Conservation (phyloP, 1,284 basidiomycete species). For the Microstroma glucosiphilum region DNA sequence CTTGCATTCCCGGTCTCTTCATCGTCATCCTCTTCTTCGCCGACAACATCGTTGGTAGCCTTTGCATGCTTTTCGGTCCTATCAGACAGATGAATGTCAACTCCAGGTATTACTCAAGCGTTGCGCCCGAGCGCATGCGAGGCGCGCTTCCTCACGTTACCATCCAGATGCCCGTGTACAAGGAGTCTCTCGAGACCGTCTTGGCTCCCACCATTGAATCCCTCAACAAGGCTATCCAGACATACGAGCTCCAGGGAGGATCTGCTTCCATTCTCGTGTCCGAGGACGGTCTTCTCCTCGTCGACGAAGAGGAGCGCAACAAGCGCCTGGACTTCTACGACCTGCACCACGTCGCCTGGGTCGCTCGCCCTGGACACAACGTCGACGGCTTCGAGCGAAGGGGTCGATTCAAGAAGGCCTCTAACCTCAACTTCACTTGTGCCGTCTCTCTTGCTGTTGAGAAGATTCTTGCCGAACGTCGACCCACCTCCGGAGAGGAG, state of each 20-base stretch:
- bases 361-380: constrained; percentile 69
- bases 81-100: constrained; percentile 60
- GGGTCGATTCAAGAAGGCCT: constrained; percentile 82
- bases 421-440: constrained; percentile 80
- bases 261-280: constrained; percentile 69
- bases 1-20: constrained; percentile 65
- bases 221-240: constrained; percentile 77
- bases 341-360: constrained; percentile 69
- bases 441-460: constrained; percentile 68
- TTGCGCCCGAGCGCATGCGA: constrained; percentile 59
- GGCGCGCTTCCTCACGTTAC: constrained; percentile 68
- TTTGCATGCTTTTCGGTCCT: constrained; percentile 50
- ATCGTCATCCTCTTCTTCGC: constrained; percentile 62
- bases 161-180: constrained; percentile 73
- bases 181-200: constrained; percentile 54
- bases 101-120: constrained; percentile 54
- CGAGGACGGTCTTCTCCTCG: constrained; percentile 66
- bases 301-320: constrained; percentile 61
- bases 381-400: constrained; percentile 68
- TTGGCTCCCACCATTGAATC: constrained; percentile 67
- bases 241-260: constrained; percentile 73
- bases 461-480: constrained; percentile 60
- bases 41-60: constrained; percentile 58
- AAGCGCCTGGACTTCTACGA: constrained; percentile 68
- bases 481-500: constrained; percentile 31